Conservation (phyloP, 768 basidiomycete genomes). For the Paxillus involutus region DNA sequence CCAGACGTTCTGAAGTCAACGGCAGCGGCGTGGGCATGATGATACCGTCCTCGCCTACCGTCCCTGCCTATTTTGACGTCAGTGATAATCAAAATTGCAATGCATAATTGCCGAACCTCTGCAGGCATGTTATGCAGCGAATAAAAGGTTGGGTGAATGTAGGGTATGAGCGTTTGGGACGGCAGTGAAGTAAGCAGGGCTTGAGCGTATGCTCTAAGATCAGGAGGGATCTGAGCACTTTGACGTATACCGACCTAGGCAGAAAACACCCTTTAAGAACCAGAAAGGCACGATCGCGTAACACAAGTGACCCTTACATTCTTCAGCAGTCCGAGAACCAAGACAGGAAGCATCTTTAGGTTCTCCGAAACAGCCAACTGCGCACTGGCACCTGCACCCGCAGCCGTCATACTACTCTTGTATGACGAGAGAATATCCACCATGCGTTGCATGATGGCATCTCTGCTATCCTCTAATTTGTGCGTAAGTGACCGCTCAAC, state of each 20-base stretch:
- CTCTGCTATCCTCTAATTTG: conserved; percentile 88
- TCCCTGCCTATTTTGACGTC: conserved; percentile 65
- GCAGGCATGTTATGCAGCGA: conserved; percentile 95
- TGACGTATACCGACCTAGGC: conserved; percentile 87
- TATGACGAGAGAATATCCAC: conserved; percentile 84
- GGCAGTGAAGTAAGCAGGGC: conserved; percentile 88
- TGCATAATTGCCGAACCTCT: conserved; percentile 53
- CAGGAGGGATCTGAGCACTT: conserved; percentile 95
- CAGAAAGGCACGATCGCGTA: neutral
- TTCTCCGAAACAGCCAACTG: conserved; percentile 93
- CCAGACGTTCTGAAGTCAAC: conserved; percentile 91
- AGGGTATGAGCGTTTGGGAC: conserved; percentile 87
- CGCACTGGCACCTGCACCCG: conserved; percentile 90
- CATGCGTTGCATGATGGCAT: conserved; percentile 79
- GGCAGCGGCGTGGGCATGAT: conserved; percentile 87
- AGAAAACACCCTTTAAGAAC: conserved; percentile 1
- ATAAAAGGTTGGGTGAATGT: conserved; percentile 94
- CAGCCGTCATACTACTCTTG: conserved; percentile 95
- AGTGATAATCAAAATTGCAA: neutral
- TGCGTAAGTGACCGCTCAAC: conserved; percentile 85
- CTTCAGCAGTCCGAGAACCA: conserved; percentile 89
- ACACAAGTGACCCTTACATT: conserved; percentile 56
- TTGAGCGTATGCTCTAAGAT: conserved; percentile 94
- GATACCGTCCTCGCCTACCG: conserved; percentile 85
- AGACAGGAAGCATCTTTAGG: conserved; percentile 89